Evolutionary conservation across 2,329 filamentous ascomycete genomes (phyloP).

Genomic region (Dendrostoma leiphaemia): DNA sequence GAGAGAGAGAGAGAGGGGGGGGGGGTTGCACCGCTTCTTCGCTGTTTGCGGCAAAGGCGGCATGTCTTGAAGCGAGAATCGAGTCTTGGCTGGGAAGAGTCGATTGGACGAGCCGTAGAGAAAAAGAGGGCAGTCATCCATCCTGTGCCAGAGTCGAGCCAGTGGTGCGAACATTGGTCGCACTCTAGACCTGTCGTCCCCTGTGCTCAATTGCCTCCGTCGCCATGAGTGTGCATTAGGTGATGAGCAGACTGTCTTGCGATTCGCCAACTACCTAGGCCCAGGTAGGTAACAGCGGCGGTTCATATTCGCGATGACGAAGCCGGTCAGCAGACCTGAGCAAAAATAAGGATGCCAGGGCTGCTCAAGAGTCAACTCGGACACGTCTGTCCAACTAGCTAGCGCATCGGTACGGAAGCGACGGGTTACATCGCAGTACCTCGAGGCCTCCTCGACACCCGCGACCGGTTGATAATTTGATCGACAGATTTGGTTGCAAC

Average conservation of each 20-base stretch:
- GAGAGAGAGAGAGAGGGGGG: neutral
- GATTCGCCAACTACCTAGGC: neutral
- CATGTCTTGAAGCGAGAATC: neutral
- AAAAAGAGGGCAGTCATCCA: neutral
- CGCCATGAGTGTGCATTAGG: neutral
- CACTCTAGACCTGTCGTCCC: neutral
- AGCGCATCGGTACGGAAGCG: constrained; percentile 9
- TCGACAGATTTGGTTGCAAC: constrained; percentile 9
- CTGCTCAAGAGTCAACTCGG: neutral
- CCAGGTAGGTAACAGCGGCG: too few relatives aligned
- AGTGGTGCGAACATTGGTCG: neutral
- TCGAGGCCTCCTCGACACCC: neutral
- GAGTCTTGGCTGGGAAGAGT: neutral
- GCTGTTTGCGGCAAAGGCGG: neutral
- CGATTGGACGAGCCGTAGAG: constrained; percentile 2
- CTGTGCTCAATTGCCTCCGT: neutral
- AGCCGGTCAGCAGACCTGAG: constrained; percentile 11
- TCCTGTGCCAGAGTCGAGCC: neutral
- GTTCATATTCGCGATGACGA: constrained; percentile 9
- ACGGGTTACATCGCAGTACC: neutral
- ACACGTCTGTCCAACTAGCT: neutral
- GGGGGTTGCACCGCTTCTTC: too few relatives aligned
- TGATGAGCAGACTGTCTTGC: neutral
- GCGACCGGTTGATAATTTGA: neutral
- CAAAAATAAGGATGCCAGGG: constrained; percentile 17